Evolutionary conservation across 1,284 basidiomycete genomes (phyloP).

Genomic region (Sphaerobolus stellatus): DNA sequence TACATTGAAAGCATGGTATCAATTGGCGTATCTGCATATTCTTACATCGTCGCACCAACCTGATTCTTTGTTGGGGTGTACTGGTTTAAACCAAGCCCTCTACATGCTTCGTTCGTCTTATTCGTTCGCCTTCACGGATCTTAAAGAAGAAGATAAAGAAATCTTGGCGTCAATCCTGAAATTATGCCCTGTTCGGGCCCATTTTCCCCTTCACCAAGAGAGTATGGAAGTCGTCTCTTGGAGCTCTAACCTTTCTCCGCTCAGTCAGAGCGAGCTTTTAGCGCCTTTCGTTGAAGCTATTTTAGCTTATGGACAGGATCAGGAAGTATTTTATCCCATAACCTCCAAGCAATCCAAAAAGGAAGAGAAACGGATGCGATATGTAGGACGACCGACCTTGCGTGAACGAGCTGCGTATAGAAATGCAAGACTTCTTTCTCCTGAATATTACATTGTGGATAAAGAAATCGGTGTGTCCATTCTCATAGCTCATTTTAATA

Average conservation of each 20-base stretch:
- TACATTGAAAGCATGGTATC: constrained; percentile 36
- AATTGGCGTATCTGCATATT: constrained; percentile 46
- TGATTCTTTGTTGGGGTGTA: constrained; percentile 45
- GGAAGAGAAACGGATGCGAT: too few species aligned
- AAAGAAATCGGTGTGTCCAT: too few species aligned
- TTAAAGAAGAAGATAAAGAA: constrained; percentile 28
- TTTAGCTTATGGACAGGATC: constrained; percentile 25
- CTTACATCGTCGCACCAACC: constrained; percentile 40
- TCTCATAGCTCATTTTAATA: too few species aligned
- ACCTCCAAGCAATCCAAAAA: neutral
- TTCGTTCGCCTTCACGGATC: constrained; percentile 38
- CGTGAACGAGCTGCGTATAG: constrained; percentile 14
- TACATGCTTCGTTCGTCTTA: constrained; percentile 36
- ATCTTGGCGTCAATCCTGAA: constrained; percentile 35
- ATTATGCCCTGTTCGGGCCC: constrained; percentile 36
- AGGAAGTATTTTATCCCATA: constrained; percentile 22
- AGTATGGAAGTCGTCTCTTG: constrained; percentile 43
- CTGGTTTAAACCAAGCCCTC: constrained; percentile 48
- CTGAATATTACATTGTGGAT: neutral
- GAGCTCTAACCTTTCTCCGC: constrained; percentile 23
- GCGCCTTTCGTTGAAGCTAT: constrained; percentile 27
- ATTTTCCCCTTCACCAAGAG: constrained; percentile 38
- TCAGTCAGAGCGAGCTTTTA: constrained; percentile 37
- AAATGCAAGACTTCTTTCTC: constrained; percentile 2
- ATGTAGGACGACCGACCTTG: neutral